A percentile compares a stretch with the other conserved stretches of the same genome.
These are phyloP conservation scores for Salvia miltiorrhiza DNA, from an alignment of 257 asterid genomes.

Conservation along the genomic window DNA sequence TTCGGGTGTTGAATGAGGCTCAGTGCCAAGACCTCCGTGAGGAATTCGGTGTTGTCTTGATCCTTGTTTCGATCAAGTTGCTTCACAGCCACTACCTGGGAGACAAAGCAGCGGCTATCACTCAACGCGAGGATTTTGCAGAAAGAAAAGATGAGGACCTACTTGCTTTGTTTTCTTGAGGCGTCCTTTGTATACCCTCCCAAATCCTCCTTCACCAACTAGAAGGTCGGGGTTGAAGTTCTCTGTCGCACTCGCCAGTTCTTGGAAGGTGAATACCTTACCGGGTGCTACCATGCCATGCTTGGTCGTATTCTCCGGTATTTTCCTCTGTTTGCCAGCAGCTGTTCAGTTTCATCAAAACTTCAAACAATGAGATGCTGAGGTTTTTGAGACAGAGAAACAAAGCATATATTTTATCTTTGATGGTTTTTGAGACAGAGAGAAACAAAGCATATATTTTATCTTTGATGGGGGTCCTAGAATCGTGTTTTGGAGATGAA, in stretches of 20 bases:
- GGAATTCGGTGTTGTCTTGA: slow-evolving; percentile 49
- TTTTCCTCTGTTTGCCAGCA: slow-evolving; percentile 43
- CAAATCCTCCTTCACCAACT: slow-evolving; percentile 88
- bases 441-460: background rate
- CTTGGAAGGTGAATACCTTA: slow-evolving; percentile 77
- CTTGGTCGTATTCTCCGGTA: slow-evolving; percentile 43
- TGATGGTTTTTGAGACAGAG: background rate
- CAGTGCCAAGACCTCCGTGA: slow-evolving; percentile 69
- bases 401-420: background rate
- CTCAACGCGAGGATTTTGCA: background rate
- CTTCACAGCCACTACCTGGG: slow-evolving; percentile 52
- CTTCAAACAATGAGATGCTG: background rate
- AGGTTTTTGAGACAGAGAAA: background rate
- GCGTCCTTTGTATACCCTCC: slow-evolving; percentile 78
- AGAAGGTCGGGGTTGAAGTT: slow-evolving; percentile 73
- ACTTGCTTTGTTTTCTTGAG: slow-evolving; percentile 72
- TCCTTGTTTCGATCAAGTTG: slow-evolving; percentile 46
- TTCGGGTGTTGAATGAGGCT: slow-evolving; percentile 71
- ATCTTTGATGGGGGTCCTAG: background rate
- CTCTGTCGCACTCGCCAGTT: slow-evolving; percentile 71
- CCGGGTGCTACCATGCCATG: slow-evolving; percentile 53
- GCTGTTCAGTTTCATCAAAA: slow-evolving; percentile 29
- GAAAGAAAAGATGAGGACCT: background rate
- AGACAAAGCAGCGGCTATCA: background rate
- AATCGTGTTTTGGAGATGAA: background rate